Base-by-base conservation (phyloP, 2,329 filamentous ascomycete species). In the Chrysoporthe puriensis region DNA sequence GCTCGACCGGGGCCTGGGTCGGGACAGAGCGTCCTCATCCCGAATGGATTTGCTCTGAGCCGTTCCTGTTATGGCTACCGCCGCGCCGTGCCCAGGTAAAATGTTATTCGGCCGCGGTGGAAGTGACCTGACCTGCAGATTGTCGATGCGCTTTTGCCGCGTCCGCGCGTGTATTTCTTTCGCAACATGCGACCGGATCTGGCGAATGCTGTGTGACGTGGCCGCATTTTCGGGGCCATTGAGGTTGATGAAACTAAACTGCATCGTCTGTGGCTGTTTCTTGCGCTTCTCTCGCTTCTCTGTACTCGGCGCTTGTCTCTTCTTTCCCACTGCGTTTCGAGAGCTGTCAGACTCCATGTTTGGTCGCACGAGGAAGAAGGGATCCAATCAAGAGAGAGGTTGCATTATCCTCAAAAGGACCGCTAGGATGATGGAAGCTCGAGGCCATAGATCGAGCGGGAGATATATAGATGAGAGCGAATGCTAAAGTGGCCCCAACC, bases 101-200 rank as follows among this genome's bases (percentile, higher is more conserved):
- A 34, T 34, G 11, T 34, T 21, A 6, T 26, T 34, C 11, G 34
- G 40, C 40, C 40, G 36, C 9, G 57, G n/a, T 3, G 57, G 57
- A 2, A 60, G 57, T 11, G 57, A 43, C 57, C 36, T 32, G 36
- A 60, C 36, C n/a, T 26, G 57, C n/a, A 60, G 40, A 4, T 44
- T 60, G n/a, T 60, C 57, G 57, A 60, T 60, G 40, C 57, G 57
- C 40, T 43, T 60, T n/a, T 44, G 36, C 32, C 57, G 57, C n/a
- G 57, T 40, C 5, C 57, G 57, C 40, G 57, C 57, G 40, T 60
- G 57, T 43, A 43, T 21, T 40, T 60, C 57, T 21, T 26, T 60
- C 2, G 57, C 57, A 4, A 60, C 57, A 44, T 60, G 57, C n/a
- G 57, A 60, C 8, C 57, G 57, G 57, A 60, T 43, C 57, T 26